phyloP scores from a whole-genome alignment of 177 flowering plant species.

The Vitis hybrid region DNA sequence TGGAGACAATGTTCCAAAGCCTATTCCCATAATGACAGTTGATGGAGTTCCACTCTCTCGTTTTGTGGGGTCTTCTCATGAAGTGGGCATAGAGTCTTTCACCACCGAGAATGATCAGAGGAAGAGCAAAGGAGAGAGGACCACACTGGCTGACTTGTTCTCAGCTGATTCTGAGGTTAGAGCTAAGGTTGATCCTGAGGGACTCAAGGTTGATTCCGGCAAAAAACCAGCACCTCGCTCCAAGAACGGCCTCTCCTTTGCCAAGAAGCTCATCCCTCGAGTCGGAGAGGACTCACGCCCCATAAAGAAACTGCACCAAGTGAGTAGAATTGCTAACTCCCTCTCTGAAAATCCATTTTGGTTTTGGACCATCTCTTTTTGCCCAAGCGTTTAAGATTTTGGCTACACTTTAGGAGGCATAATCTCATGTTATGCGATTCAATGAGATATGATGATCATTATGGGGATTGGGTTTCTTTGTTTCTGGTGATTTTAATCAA shows the following conservation, averaged over 20 bases:
- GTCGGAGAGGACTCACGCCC: constrained; percentile 47
- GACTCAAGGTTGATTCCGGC: not conserved
- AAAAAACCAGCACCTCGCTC: constrained; percentile 16
- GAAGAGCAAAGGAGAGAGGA: constrained; percentile 41
- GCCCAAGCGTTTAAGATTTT: too few species aligned
- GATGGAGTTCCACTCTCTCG: constrained; percentile 14
- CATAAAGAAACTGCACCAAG: constrained; percentile 50
- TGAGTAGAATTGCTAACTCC: constrained; percentile 17
- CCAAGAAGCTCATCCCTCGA: constrained; percentile 50
- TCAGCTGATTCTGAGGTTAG: constrained; percentile 37
- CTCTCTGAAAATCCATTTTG: not conserved
- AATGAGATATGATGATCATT: not conserved
- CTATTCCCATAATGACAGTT: constrained; percentile 1
- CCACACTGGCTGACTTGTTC: constrained; percentile 71
- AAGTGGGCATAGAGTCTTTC: not conserved
- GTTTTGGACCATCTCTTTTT: too few species aligned
- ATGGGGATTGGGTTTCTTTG: not conserved
- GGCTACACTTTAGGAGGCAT: too few species aligned
- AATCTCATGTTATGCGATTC: too few species aligned
- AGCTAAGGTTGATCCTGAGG: constrained; percentile 11
- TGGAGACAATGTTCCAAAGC: not conserved
- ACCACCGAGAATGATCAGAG: constrained; percentile 1
- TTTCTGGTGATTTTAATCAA: not conserved
- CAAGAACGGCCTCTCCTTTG: constrained; percentile 30
- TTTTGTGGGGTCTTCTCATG: constrained; percentile 13